These are phyloP conservation scores for Hypoxylon sp. DNA, from an alignment of 2,329 filamentous ascomycete genomes.

Conservation along the genomic window DNA sequence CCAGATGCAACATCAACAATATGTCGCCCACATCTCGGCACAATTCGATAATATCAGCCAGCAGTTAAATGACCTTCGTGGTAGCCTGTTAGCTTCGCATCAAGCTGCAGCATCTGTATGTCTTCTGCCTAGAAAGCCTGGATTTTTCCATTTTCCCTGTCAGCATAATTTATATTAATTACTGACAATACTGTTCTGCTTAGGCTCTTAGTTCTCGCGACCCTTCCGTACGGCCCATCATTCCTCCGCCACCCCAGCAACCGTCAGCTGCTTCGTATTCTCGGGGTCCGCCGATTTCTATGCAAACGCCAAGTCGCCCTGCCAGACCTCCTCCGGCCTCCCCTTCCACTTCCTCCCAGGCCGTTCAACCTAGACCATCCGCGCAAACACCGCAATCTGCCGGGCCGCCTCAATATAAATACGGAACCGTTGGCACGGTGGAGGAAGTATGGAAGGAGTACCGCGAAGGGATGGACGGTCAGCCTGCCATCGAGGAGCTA, in stretches of 20 bases:
- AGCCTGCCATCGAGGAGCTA: conserved; percentile 56
- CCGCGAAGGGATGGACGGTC: conserved; percentile 56
- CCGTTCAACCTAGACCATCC: conserved; percentile 48
- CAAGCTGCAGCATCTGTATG: conserved; percentile 55
- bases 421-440: conserved; percentile 55
- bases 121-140: conserved; percentile 11
- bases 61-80: conserved; percentile 55
- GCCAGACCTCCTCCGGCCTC: conserved; percentile 51
- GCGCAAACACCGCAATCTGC: conserved; percentile 51
- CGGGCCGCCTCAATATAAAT: conserved; percentile 55
- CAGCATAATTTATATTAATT: conserved; percentile 16
- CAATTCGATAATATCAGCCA: conserved; percentile 55
- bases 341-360: conserved; percentile 48
- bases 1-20: conserved; percentile 56
- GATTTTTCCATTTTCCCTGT: conserved; percentile 2
- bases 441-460: conserved; percentile 59
- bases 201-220: conserved; percentile 49
- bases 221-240: conserved; percentile 45
- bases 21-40: conserved; percentile 54
- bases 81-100: conserved; percentile 53
- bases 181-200: conserved; percentile 39
- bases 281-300: conserved; percentile 47
- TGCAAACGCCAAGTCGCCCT: conserved; percentile 51
- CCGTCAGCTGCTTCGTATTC: conserved; percentile 46
- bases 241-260: conserved; percentile 49